A percentile compares a stretch with the other conserved stretches of the same genome.
Conservation (phyloP, 768 basidiomycete genomes). For the Chiua virens region DNA sequence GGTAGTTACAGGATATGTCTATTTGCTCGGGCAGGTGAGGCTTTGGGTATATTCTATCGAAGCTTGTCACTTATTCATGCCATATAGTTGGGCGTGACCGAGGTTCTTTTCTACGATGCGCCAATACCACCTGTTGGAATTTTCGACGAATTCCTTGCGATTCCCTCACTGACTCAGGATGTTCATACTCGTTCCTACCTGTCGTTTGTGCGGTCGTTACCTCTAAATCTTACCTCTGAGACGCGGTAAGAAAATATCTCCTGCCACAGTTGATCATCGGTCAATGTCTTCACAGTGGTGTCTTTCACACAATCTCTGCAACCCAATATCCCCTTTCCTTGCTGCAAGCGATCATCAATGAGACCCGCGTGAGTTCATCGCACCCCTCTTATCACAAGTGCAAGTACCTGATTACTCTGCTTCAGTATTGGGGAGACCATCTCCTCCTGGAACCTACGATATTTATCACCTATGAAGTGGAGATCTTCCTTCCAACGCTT, state of each 20-base stretch:
- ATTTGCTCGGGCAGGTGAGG: neutral
- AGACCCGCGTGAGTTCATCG: no score
- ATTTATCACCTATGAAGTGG: slow-evolving; percentile 33
- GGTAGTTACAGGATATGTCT: slow-evolving; percentile 45
- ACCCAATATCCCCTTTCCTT: no score
- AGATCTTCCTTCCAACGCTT: slow-evolving; percentile 50
- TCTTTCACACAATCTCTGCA: slow-evolving; percentile 2
- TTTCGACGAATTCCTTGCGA: slow-evolving; percentile 27
- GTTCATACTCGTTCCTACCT: slow-evolving; percentile 16
- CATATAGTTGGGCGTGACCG: slow-evolving; percentile 16
- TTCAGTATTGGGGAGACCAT: slow-evolving; percentile 11
- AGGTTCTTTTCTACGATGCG: slow-evolving; percentile 56
- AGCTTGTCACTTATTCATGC: no score
- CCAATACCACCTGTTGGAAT: slow-evolving; percentile 24
- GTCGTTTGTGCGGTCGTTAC: slow-evolving; percentile 11
- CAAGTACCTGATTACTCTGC: neutral
- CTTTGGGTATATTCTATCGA: neutral
- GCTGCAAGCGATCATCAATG: slow-evolving; percentile 37
- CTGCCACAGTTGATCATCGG: neutral
- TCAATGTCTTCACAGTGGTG: neutral
- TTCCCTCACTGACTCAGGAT: slow-evolving; percentile 4
- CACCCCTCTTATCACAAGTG: no score
- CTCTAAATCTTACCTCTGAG: neutral
- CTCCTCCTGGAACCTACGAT: no score
- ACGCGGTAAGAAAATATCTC: slow-evolving; percentile 2